Percentiles rank a stretch among this genome's conserved stretches.
These are phyloP conservation scores for Oryza meyeriana DNA, from an alignment of 176 grass and related monocot genomes.

Conservation along the genomic window DNA sequence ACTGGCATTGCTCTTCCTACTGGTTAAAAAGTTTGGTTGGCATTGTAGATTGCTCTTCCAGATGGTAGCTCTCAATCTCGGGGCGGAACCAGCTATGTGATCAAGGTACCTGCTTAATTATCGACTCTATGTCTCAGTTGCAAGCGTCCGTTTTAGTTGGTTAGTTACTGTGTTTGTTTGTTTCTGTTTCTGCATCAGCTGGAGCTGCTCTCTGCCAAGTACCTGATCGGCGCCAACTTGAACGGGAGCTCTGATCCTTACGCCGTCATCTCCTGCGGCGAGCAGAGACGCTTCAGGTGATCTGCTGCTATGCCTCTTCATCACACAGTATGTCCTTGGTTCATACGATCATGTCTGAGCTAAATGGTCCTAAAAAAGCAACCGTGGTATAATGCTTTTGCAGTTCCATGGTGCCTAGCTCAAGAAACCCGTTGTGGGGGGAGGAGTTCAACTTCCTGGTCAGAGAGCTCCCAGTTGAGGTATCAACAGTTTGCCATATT, in stretches of 20 bases:
- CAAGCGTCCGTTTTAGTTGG: no score
- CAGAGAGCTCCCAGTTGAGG: conserved; percentile 68
- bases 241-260: conserved; percentile 80
- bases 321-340: background rate
- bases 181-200: conserved; percentile 36
- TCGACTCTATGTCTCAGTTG: background rate
- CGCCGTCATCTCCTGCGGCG: conserved; percentile 65
- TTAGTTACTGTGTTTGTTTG: background rate
- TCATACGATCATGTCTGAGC: background rate
- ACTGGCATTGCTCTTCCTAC: background rate
- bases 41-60: background rate
- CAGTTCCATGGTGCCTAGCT: conserved; percentile 85
- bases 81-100: background rate
- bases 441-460: conserved; percentile 86
- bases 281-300: conserved; percentile 74
- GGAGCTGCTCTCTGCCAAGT: conserved; percentile 89
- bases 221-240: conserved; percentile 85
- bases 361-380: background rate
- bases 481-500: conserved; percentile 10
- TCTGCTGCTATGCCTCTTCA: background rate
- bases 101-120: conserved; percentile 39
- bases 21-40: background rate
- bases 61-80: background rate
- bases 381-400: background rate
- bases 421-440: conserved; percentile 85